Evolutionary conservation across 2,329 filamentous ascomycete genomes (phyloP).

Genomic region (Pyrenophora tritici-repentis): DNA sequence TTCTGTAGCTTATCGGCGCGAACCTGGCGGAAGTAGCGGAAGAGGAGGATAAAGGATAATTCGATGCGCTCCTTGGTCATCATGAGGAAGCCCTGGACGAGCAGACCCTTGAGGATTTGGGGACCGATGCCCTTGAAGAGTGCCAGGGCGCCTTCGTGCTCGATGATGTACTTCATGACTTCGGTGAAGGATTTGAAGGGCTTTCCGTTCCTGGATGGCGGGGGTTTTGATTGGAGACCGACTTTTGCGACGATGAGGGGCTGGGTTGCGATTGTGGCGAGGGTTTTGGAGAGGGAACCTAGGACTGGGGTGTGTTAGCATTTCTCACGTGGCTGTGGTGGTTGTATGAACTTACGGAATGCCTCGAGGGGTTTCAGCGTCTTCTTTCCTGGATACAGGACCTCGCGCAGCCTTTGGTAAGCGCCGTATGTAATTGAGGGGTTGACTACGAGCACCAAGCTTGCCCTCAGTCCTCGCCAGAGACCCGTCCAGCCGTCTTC

Average conservation of each 20-base stretch:
- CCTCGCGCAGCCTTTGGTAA: slow-evolving; percentile 83
- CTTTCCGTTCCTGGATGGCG: slow-evolving; percentile 80
- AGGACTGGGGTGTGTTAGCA: slow-evolving; percentile 64
- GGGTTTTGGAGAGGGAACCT: slow-evolving; percentile 87
- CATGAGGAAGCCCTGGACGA: slow-evolving; percentile 97
- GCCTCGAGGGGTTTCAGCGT: slow-evolving; percentile 83
- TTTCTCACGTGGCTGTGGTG: neutral
- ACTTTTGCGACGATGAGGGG: slow-evolving; percentile 98
- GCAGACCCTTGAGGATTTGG: slow-evolving; percentile 87
- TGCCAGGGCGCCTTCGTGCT: slow-evolving; percentile 81
- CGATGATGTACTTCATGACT: slow-evolving; percentile 91
- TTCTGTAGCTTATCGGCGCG: slow-evolving; percentile 72
- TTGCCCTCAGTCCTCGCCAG: slow-evolving; percentile 95
- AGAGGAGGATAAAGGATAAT: slow-evolving; percentile 81
- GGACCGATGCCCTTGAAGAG: slow-evolving; percentile 97
- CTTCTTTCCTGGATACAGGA: slow-evolving; percentile 76
- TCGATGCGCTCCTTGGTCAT: slow-evolving; percentile 99
- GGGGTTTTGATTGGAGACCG: slow-evolving; percentile 90
- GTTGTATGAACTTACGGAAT: slow-evolving; percentile 70
- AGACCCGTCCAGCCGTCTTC: slow-evolving; percentile 88
- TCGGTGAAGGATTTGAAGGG: slow-evolving; percentile 92
- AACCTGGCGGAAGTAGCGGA: slow-evolving; percentile 77
- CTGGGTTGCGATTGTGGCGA: slow-evolving; percentile 91
- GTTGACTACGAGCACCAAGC: slow-evolving; percentile 92
- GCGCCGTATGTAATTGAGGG: slow-evolving; percentile 97